Conservation (phyloP, 106 monocot genomes). For the Vanilla planifolia region DNA sequence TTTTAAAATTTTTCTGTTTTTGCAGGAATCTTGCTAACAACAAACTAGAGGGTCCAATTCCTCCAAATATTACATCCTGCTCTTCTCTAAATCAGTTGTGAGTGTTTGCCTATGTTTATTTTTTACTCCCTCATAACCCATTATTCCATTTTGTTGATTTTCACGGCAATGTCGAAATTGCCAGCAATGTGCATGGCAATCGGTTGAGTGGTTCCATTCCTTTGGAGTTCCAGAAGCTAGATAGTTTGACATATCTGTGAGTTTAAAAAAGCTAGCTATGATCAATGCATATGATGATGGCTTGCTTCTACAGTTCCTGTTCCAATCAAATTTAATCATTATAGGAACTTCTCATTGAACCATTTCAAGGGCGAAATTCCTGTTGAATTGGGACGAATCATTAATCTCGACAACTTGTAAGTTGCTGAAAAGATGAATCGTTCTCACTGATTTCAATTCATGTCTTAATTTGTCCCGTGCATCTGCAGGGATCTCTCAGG, state of each 20-base stretch:
- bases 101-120: constrained; percentile 11
- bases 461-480: background rate
- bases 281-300: background rate
- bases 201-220: constrained; percentile 79
- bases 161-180: background rate
- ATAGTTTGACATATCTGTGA: constrained; percentile 89
- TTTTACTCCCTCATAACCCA: background rate
- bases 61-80: constrained; percentile 76
- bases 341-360: constrained; percentile 92
- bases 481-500: constrained; percentile 72
- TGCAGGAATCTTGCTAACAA: constrained; percentile 87
- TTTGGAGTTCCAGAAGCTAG: constrained; percentile 70
- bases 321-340: background rate
- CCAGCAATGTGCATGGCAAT: constrained; percentile 89
- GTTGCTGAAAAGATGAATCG: constrained; percentile 2
- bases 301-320: background rate
- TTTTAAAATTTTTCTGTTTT: background rate
- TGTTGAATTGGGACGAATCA: constrained; percentile 61
- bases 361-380: constrained; percentile 75
- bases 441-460: background rate
- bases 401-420: constrained; percentile 97
- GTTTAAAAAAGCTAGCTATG: constrained; percentile 21
- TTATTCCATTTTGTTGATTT: background rate
- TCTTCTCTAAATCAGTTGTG: constrained; percentile 86
- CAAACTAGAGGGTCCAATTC: constrained; percentile 84